These are phyloP conservation scores for Hortaea werneckii DNA, from an alignment of 2,329 filamentous ascomycete genomes.

Conservation along the genomic window DNA sequence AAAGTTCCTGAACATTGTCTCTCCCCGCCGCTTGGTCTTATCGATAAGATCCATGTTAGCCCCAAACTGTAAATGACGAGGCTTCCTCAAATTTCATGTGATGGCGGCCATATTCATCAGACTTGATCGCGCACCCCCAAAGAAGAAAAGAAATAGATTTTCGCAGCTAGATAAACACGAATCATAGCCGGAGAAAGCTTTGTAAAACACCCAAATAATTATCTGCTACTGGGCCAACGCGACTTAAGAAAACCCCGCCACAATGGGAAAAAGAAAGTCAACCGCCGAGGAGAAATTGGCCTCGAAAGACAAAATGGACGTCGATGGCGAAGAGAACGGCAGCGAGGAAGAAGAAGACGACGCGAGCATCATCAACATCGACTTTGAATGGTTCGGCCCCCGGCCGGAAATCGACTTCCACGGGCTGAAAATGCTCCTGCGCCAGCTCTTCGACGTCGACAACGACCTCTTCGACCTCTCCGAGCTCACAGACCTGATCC, in stretches of 20 bases:
- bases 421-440: slow-evolving; percentile 77
- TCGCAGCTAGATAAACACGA: no score
- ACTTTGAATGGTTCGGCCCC: slow-evolving; percentile 99
- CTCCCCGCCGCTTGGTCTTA: neutral
- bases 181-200: no score
- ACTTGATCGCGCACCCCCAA: no score
- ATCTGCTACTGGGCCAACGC: no score
- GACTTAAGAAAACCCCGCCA: slow-evolving; percentile 7
- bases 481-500: slow-evolving; percentile 71
- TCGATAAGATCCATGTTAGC: neutral
- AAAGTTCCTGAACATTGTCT: no score
- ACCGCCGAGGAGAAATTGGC: slow-evolving; percentile 37
- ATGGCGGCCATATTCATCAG: no score
- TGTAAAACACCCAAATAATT: no score
- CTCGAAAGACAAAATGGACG: slow-evolving; percentile 31
- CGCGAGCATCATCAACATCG: slow-evolving; percentile 48
- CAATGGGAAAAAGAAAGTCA: slow-evolving; percentile 44
- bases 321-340: slow-evolving; percentile 25
- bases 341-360: slow-evolving; percentile 13
- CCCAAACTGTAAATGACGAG: neutral
- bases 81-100: neutral
- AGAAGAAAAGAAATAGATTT: no score
- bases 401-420: slow-evolving; percentile 86
- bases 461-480: slow-evolving; percentile 78
- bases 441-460: slow-evolving; percentile 88